Evolutionary conservation across 202 grass and related monocot species (phyloP), one percentile per base, ranked within the genome.

Genomic region (Setaria italica): DNA sequence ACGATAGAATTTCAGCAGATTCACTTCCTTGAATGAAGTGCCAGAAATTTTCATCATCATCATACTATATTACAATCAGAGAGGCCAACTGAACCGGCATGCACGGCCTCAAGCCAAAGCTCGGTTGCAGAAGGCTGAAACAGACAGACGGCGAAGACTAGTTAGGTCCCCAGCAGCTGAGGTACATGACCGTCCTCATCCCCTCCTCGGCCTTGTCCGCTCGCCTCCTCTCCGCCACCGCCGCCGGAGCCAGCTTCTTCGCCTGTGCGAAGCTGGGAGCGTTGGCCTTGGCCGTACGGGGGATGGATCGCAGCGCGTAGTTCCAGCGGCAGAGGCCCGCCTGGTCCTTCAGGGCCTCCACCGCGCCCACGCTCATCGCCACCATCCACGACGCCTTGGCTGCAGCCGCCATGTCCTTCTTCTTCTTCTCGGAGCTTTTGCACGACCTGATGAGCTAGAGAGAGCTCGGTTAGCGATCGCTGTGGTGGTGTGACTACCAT

Each of bases 281-380:
- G 72, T 43, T 79, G 55, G 70, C 48, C 81, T 90, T 85, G n/a
- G 88, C 88, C 0, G 15, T 7, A 0, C 37, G 68, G 62, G 88
- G 85, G 85, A 90, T 0, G n/a, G 87, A 90, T 17, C 57, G 56
- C 15, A 91, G 37, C 0, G 88, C 88, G 51, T 97, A 91, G 84
- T 94, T 97, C 53, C n/a, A 64, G 41, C 41, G 48, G 32, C 49
- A 74, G 72, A 74, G 72, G 0, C 94, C 90, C 0, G 56, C 80
- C 65, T 94, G 94, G 42, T 94, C 94, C 85, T 97, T 97, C 65
- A 94, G 86, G 4, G 92, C 88, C 50, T 97, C 94, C 82, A 97
- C 86, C 0, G 94, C 88, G 5, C 76, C 89, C 3, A 97, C 72
- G 70, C 91, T 92, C 81, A 87, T 87, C 0, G 94, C 83, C 72